Conservation (phyloP, 1,139 yeast genomes). For the Yamadazyma pseudoaaseri region DNA sequence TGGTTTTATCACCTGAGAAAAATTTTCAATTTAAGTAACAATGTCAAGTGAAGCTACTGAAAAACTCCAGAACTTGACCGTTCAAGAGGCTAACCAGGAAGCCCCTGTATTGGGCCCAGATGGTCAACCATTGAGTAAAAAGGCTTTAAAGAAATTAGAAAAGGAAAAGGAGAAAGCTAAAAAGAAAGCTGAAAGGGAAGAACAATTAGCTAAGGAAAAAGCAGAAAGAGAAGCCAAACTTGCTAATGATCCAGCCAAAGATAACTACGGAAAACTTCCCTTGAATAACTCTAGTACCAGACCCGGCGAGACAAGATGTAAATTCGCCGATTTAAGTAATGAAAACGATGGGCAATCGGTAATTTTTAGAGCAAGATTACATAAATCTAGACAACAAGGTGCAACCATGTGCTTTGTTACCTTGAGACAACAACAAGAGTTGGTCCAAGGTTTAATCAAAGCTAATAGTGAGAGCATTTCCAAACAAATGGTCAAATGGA, state of each 20-base stretch:
- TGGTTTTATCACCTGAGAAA: conserved; percentile 1
- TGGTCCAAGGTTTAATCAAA: conserved; percentile 83
- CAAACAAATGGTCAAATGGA: conserved; percentile 97
- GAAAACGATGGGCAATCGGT: conserved; percentile 77
- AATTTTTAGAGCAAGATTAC: conserved; percentile 89
- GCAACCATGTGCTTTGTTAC: conserved; percentile 90
- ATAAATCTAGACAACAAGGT: conserved; percentile 91
- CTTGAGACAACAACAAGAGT: conserved; percentile 82
- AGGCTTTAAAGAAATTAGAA: conserved; percentile 90
- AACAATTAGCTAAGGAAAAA: conserved; percentile 80
- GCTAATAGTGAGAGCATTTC: conserved; percentile 62
- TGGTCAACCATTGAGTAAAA: conserved; percentile 93
- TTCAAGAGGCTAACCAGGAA: conserved; percentile 25
- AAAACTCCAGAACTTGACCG: conserved; percentile 32
- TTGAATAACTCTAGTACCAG: conserved; percentile 75
- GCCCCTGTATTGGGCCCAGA: conserved; percentile 63
- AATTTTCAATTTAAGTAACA: conserved; percentile 3
- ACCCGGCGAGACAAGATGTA: conserved; percentile 57
- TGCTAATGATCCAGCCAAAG: conserved; percentile 82
- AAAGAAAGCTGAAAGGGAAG: conserved; percentile 92
- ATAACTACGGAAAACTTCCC: conserved; percentile 86
- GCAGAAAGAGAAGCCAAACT: conserved; percentile 72
- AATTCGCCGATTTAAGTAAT: conserved; percentile 55
- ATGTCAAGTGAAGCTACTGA: conserved; percentile 26
- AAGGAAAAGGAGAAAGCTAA: conserved; percentile 91